Evolutionary conservation across 306 rosid species (phyloP), one percentile per base, ranked within the genome.

Genomic region (Prunus fruticosa): DNA sequence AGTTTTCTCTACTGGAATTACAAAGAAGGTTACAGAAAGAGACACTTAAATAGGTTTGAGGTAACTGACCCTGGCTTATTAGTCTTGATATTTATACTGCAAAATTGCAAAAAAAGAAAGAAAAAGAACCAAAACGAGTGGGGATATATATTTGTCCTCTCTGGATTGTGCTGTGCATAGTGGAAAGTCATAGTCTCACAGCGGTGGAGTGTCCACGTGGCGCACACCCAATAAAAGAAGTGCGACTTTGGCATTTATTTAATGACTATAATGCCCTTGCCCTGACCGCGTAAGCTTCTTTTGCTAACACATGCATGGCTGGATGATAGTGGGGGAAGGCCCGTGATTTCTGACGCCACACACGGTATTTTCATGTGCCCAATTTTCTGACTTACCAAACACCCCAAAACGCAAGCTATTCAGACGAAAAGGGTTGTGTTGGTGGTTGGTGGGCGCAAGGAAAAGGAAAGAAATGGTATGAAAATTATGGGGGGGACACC

Each of bases 261-360:
- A 67, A 65, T 66, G 78, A 57, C 80, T 6, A 1, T 8, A 53
- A 23, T 54, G 9, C 57, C 61, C 62, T 27, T 68, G 63, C 19
- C 3, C 13, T 58, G 77, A 75, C 78, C 88, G 85, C 85, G 81
- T 84, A 45, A 2, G 77, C 69, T 49, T 8, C 67, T 30, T 58
- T 9, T n/a, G 62, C 53, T 7, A 38, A 38, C 43, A 20, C 25
- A 68, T 71, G 78, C 64, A 49, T 67, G 38, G 83, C 75, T 75
- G 78, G 88, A 73, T 52, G 66, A 28, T 53, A 15, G 83, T 73
- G 82, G 64, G 64, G 64, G 75, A 64, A 43, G 20, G 54, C 73
- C 91, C 97, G 97, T 76, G 86, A 89, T 61, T 71, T 81, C 57
- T 76, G 92, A 87, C 91, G 87, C 60, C 13, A 85, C 84, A 77